Conservation (phyloP, 805 yeast species). For the Hanseniaspora nectarophila region DNA sequence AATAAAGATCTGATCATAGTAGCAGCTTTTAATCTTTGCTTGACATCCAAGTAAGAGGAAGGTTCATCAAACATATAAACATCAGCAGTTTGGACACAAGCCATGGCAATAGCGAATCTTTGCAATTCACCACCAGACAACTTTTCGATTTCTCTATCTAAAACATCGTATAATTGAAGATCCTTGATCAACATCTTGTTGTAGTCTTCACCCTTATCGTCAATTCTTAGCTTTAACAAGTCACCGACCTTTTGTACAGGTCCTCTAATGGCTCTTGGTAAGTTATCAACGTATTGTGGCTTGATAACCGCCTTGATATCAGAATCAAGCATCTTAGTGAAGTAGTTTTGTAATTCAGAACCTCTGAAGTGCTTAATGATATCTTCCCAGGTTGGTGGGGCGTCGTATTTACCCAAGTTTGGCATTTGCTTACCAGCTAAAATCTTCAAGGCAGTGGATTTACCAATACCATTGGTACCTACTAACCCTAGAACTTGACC, state of each 20-base stretch:
- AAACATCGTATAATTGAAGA: slow-evolving; percentile 62
- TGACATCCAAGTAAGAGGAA: slow-evolving; percentile 93
- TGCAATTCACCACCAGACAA: slow-evolving; percentile 98
- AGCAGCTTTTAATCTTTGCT: slow-evolving; percentile 97
- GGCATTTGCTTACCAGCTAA: slow-evolving; percentile 97
- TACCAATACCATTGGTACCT: slow-evolving; percentile 98
- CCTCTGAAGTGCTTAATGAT: slow-evolving; percentile 88
- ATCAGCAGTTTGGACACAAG: slow-evolving; percentile 86
- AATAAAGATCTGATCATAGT: slow-evolving; percentile 79
- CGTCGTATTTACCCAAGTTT: slow-evolving; percentile 83
- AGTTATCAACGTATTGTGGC: slow-evolving; percentile 97
- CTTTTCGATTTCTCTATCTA: slow-evolving; percentile 78
- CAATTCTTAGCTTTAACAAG: slow-evolving; percentile 62
- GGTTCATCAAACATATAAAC: slow-evolving; percentile 99
- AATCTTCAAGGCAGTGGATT: slow-evolving; percentile 91
- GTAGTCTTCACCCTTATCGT: slow-evolving; percentile 45
- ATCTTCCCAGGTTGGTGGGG: slow-evolving; percentile 97
- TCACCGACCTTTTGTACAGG: slow-evolving; percentile 79
- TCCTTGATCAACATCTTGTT: slow-evolving; percentile 54
- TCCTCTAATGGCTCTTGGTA: slow-evolving; percentile 91
- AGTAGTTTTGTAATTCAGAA: slow-evolving; percentile 89
- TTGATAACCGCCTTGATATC: slow-evolving; percentile 91
- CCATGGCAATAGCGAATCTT: slow-evolving; percentile 95
- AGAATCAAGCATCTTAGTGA: slow-evolving; percentile 88
- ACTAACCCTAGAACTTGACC: slow-evolving; percentile 97